A percentile compares a stretch with the other conserved stretches of the same genome.
These are phyloP conservation scores for Blastobotrys indianensis DNA, from an alignment of 1,139 yeast species.

Conservation along the genomic window DNA sequence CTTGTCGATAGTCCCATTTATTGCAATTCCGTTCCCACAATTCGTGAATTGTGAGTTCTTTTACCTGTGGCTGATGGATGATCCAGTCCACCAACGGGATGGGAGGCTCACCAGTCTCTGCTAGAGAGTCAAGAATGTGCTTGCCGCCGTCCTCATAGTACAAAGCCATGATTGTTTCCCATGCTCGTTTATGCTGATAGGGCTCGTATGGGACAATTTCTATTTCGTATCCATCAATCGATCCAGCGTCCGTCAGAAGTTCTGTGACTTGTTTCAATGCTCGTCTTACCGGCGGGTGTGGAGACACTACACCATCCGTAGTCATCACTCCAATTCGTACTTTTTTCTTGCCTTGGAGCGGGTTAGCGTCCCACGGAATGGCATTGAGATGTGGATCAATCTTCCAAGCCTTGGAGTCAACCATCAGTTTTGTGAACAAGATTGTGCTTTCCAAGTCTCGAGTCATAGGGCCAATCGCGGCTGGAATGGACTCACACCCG, in stretches of 20 bases:
- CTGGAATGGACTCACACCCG: constrained; percentile 39
- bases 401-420: constrained; percentile 54
- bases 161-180: constrained; percentile 37
- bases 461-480: constrained; percentile 18
- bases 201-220: constrained; percentile 44
- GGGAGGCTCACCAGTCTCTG: constrained; percentile 44
- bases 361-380: constrained; percentile 42
- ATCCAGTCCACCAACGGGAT: constrained; percentile 27
- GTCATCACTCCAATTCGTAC: constrained; percentile 15
- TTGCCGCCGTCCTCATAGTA: constrained; percentile 47
- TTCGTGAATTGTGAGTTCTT: constrained; percentile 26
- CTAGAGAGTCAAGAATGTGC: constrained; percentile 32
- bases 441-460: constrained; percentile 11
- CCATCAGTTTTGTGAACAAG: constrained; percentile 46
- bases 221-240: constrained; percentile 23
- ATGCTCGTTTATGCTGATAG: constrained; percentile 34
- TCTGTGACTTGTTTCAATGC: constrained; percentile 35
- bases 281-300: constrained; percentile 48
- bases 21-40: constrained; percentile 35
- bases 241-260: constrained; percentile 31
- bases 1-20: constrained; percentile 32
- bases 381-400: constrained; percentile 45
- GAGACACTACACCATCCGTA: constrained; percentile 25
- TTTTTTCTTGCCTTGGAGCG: constrained; percentile 10
- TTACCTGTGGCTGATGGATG: constrained; percentile 18